Conservation (phyloP, 176 grass and related monocot genomes). For the Calamus simplicifolius region DNA sequence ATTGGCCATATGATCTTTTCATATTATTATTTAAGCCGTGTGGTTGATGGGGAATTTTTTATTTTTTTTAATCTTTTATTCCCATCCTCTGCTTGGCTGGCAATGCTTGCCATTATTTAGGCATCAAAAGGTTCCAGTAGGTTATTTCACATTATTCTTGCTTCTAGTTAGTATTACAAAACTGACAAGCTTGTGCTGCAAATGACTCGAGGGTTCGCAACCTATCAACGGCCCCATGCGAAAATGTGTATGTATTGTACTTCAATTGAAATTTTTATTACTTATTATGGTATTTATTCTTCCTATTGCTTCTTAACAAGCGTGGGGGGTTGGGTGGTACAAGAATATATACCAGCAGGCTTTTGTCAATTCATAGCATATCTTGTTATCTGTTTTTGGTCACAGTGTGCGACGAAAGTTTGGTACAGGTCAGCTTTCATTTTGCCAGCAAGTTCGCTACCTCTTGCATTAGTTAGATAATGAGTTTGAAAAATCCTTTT, state of each 20-base stretch:
- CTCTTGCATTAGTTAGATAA: slow-evolving; percentile 21
- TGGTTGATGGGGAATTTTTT: no score
- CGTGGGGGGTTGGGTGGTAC: slow-evolving; percentile 59
- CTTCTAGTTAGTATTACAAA: slow-evolving; percentile 64
- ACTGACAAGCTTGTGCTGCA: slow-evolving; percentile 79
- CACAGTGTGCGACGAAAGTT: slow-evolving; percentile 49
- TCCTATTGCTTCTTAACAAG: slow-evolving; percentile 36
- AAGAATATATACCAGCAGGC: slow-evolving; percentile 59
- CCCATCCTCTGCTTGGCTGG: neutral
- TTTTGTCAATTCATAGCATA: slow-evolving; percentile 59
- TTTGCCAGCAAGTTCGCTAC: slow-evolving; percentile 50
- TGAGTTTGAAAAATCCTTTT: neutral
- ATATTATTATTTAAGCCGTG: no score
- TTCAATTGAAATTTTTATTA: slow-evolving; percentile 34
- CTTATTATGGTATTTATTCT: slow-evolving; percentile 29
- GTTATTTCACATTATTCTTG: slow-evolving; percentile 59
- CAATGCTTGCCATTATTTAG: slow-evolving; percentile 1
- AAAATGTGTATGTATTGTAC: slow-evolving; percentile 95
- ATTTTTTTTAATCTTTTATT: neutral
- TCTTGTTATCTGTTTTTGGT: slow-evolving; percentile 82
- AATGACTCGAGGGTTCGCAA: slow-evolving; percentile 66
- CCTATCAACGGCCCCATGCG: slow-evolving; percentile 56
- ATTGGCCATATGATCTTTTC: no score
- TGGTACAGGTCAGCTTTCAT: slow-evolving; percentile 96
- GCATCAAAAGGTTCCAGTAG: slow-evolving; percentile 52